A percentile compares a stretch with the other conserved stretches of the same genome.
phyloP scores from a whole-genome alignment of 495 filamentous ascomycete species.

The Tetracladium marchalianum region DNA sequence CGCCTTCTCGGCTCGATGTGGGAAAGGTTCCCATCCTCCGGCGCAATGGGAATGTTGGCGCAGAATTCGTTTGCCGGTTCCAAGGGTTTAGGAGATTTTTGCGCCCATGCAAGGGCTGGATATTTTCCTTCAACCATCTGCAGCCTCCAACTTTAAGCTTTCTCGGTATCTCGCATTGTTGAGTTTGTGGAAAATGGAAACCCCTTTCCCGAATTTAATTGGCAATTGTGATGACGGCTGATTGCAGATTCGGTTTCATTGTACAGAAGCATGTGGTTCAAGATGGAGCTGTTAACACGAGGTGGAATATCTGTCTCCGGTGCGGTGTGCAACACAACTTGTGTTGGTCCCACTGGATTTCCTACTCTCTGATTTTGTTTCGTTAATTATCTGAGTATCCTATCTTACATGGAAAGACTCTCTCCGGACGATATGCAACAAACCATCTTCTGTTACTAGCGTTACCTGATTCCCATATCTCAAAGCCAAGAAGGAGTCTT shows the following conservation, averaged over 20 bases:
- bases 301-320: slow-evolving; percentile 4
- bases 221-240: background rate
- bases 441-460: background rate
- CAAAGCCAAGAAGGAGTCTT: no score
- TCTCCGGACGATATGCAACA: slow-evolving; percentile 7
- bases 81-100: no score
- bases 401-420: background rate
- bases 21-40: no score
- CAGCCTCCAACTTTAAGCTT: slow-evolving; percentile 3
- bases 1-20: no score
- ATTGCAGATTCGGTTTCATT: background rate
- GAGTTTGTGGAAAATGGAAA: background rate
- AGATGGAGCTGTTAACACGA: background rate
- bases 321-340: slow-evolving; percentile 10
- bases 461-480: background rate
- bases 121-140: no score
- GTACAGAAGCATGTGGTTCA: background rate
- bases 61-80: no score
- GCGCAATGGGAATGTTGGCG: no score
- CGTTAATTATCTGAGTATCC: no score
- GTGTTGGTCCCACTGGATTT: no score
- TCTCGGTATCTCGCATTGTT: background rate
- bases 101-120: no score
- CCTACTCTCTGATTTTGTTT: no score
- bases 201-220: background rate